Evolutionary conservation across 2,329 filamentous ascomycete species (phyloP).

Genomic region (Aspergillus sp.): DNA sequence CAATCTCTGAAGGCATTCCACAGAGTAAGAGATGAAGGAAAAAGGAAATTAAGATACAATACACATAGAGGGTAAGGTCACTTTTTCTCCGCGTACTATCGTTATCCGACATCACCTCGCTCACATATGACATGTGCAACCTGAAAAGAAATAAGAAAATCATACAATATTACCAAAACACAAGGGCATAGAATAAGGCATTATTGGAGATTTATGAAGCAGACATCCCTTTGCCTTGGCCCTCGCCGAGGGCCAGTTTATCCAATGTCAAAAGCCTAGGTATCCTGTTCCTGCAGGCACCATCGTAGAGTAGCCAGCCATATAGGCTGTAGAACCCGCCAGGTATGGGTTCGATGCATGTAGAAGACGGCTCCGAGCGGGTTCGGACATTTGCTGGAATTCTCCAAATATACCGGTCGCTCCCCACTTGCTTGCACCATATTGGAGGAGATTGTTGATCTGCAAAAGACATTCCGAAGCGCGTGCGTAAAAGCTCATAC

Average conservation of each 20-base stretch:
- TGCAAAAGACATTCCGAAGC: conserved; percentile 36
- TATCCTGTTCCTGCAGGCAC: conserved; percentile 15
- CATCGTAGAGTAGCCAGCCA: conserved; percentile 15
- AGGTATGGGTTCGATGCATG: conserved; percentile 26
- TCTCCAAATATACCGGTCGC: conserved; percentile 30
- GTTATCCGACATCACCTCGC: not conserved
- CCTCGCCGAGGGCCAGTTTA: conserved; percentile 5
- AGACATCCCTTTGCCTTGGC: not conserved
- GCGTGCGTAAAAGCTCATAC: conserved; percentile 37
- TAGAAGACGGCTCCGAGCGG: conserved; percentile 28
- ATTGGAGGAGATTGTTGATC: conserved; percentile 35
- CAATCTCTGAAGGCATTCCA: not conserved
- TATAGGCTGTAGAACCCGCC: conserved; percentile 16
- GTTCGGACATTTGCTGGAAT: conserved; percentile 34
- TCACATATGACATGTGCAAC: not conserved
- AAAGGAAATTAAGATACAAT: not conserved
- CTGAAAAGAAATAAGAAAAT: not conserved
- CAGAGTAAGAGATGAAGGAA: not conserved
- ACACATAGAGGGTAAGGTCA: not conserved
- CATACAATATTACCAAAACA: not conserved
- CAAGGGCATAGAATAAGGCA: not conserved
- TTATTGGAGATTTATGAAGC: not conserved
- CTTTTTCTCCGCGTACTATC: not conserved
- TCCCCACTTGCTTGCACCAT: conserved; percentile 39
- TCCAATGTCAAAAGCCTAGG: conserved; percentile 15